These are phyloP conservation scores for Zygosaccharomyces pseudobailii DNA, from an alignment of 1,139 yeast genomes.

Conservation along the genomic window DNA sequence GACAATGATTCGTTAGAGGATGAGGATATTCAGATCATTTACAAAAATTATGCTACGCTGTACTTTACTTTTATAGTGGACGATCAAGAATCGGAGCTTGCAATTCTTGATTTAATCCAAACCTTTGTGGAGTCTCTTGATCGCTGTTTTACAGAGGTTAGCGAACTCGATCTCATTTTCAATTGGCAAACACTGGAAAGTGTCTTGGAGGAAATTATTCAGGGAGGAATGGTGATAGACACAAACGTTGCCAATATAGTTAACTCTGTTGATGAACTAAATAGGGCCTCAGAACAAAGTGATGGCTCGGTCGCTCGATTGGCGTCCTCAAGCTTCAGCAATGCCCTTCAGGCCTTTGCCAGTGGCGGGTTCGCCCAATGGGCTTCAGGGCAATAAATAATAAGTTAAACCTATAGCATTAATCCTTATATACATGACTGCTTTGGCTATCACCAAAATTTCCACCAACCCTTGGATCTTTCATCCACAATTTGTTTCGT, in stretches of 20 bases:
- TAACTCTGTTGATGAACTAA: conserved; percentile 51
- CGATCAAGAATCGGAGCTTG: conserved; percentile 91
- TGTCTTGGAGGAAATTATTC: conserved; percentile 86
- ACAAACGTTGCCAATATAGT: conserved; percentile 81
- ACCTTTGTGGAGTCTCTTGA: conserved; percentile 95
- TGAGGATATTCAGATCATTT: conserved; percentile 82
- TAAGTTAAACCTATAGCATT: conserved; percentile 5
- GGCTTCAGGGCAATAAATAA: conserved; percentile 31
- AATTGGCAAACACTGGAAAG: conserved; percentile 97
- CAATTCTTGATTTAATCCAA: conserved; percentile 88
- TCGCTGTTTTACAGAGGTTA: conserved; percentile 87
- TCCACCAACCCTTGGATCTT: conserved; percentile 36
- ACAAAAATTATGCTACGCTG: conserved; percentile 89
- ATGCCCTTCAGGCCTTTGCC: conserved; percentile 32
- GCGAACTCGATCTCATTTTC: conserved; percentile 90
- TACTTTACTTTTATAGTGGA: conserved; percentile 94
- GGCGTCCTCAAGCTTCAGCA: conserved; percentile 22
- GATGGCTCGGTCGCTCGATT: conserved; percentile 23
- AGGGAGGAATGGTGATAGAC: conserved; percentile 99
- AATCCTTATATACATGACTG: conserved; percentile 5
- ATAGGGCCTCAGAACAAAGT: conserved; percentile 26
- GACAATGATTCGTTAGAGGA: conserved; percentile 60
- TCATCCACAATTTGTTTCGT: conserved; percentile 37
- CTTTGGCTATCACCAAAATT: conserved; percentile 17
- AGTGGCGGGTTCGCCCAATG: conserved; percentile 31